A percentile compares a stretch with the other conserved stretches of the same genome.
Conservation (phyloP, 2,329 filamentous ascomycete species). For the Aspergillus pseudoterreus region DNA sequence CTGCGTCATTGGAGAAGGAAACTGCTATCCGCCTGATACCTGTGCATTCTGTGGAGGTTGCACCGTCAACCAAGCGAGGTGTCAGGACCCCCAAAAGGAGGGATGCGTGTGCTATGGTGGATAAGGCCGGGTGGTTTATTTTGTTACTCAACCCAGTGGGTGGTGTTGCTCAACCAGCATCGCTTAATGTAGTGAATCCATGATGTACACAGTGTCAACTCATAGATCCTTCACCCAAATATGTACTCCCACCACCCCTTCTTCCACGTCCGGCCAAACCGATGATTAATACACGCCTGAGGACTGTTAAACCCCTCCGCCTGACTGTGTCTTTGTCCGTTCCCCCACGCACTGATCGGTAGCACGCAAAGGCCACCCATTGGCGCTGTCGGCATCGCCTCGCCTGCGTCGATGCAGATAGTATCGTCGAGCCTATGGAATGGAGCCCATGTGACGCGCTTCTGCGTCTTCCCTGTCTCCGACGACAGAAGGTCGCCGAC, state of each 20-base stretch:
- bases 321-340: conserved; percentile 33
- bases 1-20: no score
- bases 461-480: conserved; percentile 5
- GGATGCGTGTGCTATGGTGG: no score
- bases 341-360: conserved; percentile 63
- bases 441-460: conserved; percentile 33
- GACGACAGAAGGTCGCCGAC: conserved; percentile 19
- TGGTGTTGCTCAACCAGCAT: no score
- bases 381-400: conserved; percentile 8
- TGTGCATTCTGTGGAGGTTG: no score
- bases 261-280: conserved; percentile 29
- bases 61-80: no score
- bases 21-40: no score
- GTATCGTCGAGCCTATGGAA: conserved; percentile 25
- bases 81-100: no score
- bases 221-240: conserved; percentile 17
- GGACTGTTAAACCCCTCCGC: conserved; percentile 23
- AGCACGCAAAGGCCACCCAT: conserved; percentile 85
- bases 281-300: conserved; percentile 32
- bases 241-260: conserved; percentile 28
- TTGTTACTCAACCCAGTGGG: no score
- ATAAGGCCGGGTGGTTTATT: no score
- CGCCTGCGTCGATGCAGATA: conserved; percentile 22
- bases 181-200: no score
- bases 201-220: neutral